A percentile compares a stretch with the other conserved stretches of the same genome.
These are phyloP conservation scores for Lepidium didymum DNA, from an alignment of 345 rosid genomes.

Conservation along the genomic window DNA sequence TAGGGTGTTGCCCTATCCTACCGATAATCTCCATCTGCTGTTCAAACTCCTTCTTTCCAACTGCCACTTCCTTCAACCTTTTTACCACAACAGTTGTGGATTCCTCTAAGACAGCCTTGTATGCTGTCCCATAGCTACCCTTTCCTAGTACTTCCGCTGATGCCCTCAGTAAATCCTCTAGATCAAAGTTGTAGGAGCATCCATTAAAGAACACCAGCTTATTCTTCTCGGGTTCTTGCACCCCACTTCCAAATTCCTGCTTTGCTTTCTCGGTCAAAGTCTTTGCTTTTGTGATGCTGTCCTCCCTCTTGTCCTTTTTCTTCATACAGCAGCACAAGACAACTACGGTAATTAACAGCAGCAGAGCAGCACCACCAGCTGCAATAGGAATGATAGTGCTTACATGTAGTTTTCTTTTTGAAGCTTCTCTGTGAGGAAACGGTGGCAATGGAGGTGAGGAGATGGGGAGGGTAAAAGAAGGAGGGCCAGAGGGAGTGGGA, in stretches of 20 bases:
- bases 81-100: slow-evolving; percentile 77
- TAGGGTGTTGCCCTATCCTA: slow-evolving; percentile 55
- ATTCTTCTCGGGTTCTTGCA: slow-evolving; percentile 70
- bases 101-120: slow-evolving; percentile 84
- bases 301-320: slow-evolving; percentile 46
- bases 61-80: slow-evolving; percentile 72
- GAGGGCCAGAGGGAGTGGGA: slow-evolving; percentile 25
- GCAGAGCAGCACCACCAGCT: slow-evolving; percentile 47
- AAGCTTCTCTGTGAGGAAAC: slow-evolving; percentile 36
- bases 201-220: slow-evolving; percentile 86
- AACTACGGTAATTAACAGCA: slow-evolving; percentile 31
- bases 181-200: slow-evolving; percentile 63
- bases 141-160: slow-evolving; percentile 93
- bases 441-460: slow-evolving; percentile 32
- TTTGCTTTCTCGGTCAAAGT: slow-evolving; percentile 60
- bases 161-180: slow-evolving; percentile 83
- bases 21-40: slow-evolving; percentile 90
- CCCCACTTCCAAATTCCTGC: slow-evolving; percentile 74
- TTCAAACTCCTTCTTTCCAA: slow-evolving; percentile 78
- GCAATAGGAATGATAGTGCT: slow-evolving; percentile 59
- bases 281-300: slow-evolving; percentile 42
- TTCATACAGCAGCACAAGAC: slow-evolving; percentile 54
- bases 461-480: slow-evolving; percentile 42
- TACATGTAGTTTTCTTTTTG: slow-evolving; percentile 42
- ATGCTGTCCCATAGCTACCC: slow-evolving; percentile 79